Percentiles rank a stretch among this genome's conserved stretches.
Conservation (phyloP, 345 rosid species). For the Rhizophora apiculata region DNA sequence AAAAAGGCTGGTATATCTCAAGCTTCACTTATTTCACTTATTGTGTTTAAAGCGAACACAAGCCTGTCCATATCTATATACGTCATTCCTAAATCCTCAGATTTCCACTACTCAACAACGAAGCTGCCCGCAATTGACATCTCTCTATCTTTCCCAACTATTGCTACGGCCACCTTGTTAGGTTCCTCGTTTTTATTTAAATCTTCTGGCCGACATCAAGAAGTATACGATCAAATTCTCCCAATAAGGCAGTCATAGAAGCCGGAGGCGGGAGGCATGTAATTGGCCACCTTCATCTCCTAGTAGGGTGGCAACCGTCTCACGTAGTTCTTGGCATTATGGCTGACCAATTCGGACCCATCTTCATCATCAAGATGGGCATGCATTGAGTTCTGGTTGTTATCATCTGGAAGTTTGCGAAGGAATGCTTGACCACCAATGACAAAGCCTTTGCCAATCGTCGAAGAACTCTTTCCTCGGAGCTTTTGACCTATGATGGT, state of each 20-base stretch:
- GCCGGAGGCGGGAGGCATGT: not conserved
- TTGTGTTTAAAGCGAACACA: too few species aligned
- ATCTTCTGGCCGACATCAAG: not conserved
- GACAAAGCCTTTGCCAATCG: not conserved
- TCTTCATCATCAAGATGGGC: not conserved
- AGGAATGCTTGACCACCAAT: not conserved
- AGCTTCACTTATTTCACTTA: too few species aligned
- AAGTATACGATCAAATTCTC: not conserved
- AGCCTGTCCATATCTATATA: too few species aligned
- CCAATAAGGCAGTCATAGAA: not conserved
- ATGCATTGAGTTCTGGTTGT: not conserved
- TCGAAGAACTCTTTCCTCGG: not conserved
- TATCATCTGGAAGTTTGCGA: not conserved
- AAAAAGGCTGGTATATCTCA: too few species aligned
- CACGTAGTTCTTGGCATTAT: not conserved
- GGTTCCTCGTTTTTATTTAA: not conserved
- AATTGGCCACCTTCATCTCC: not conserved
- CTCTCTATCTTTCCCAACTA: not conserved
- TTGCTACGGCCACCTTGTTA: not conserved
- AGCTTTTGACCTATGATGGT: not conserved
- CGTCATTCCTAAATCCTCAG: too few species aligned
- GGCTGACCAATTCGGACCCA: not conserved
- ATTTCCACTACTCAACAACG: not conserved
- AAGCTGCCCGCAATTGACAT: not conserved
- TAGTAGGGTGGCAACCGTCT: not conserved